These are phyloP conservation scores for Tagetes erecta DNA, from an alignment of 129 eudicot species.

Conservation along the genomic window DNA sequence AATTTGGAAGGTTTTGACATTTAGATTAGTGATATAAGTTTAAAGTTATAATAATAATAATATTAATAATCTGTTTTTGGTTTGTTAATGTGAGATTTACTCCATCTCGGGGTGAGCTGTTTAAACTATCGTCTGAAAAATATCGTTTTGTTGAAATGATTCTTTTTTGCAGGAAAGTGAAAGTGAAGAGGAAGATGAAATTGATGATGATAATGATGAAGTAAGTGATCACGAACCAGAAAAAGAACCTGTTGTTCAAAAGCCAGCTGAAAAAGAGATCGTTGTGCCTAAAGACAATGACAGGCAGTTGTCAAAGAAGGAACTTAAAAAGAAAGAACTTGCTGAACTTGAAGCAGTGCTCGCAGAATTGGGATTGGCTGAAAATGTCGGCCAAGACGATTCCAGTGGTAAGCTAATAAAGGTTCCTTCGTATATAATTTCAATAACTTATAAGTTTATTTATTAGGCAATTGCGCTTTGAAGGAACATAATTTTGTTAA, in stretches of 20 bases:
- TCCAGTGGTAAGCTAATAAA: constrained; percentile 41
- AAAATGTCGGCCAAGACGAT: constrained; percentile 48
- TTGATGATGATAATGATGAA: constrained; percentile 77
- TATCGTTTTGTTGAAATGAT: not conserved
- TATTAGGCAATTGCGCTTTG: not conserved
- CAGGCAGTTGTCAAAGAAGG: constrained; percentile 91
- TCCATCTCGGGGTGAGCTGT: not conserved
- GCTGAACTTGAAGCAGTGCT: constrained; percentile 92
- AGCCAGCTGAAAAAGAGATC: constrained; percentile 46
- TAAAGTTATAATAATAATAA: not conserved
- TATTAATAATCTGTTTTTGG: not conserved
- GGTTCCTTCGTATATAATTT: not conserved
- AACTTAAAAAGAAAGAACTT: constrained; percentile 85
- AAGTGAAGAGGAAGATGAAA: constrained; percentile 84
- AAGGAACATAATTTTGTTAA: no score
- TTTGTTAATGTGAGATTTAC: not conserved
- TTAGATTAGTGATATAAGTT: not conserved
- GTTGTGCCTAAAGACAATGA: constrained; percentile 71
- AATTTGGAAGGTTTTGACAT: not conserved
- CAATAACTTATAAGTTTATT: not conserved
- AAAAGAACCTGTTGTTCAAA: constrained; percentile 46
- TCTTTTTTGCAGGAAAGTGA: constrained; percentile 66
- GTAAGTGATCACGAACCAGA: constrained; percentile 77
- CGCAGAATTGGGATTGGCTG: constrained; percentile 67
- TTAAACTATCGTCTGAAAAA: not conserved